A percentile compares a stretch with the other conserved stretches of the same genome.
Conservation (phyloP, 306 rosid species). For the Erythrophleum fordii region DNA sequence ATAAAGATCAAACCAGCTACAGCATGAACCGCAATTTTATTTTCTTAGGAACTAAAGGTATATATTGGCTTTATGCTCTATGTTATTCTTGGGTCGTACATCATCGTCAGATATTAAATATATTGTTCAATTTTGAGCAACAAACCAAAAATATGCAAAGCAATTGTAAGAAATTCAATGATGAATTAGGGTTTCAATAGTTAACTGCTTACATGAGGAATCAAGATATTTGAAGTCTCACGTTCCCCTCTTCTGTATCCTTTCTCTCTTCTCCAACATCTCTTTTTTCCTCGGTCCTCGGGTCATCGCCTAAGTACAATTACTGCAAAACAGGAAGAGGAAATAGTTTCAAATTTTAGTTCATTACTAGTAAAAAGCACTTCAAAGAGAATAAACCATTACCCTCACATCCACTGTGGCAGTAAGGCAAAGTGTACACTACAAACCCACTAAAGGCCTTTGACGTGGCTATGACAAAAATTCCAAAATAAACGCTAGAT, state of each 20-base stretch:
- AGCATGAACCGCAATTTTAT: not conserved
- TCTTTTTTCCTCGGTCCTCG: not conserved
- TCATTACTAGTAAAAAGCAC: not conserved
- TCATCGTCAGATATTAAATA: not conserved
- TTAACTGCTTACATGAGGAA: not conserved
- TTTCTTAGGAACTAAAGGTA: not conserved
- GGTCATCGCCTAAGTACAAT: not conserved
- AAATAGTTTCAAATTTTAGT: not conserved
- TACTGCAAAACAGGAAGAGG: not conserved
- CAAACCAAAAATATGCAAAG: not conserved
- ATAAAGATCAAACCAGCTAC: not conserved
- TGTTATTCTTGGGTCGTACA: not conserved
- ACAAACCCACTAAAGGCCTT: too few species aligned
- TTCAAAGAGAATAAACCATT: not conserved
- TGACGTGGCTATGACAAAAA: not conserved
- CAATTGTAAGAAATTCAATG: not conserved
- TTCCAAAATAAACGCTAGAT: not conserved
- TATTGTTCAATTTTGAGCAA: not conserved
- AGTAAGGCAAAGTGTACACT: not conserved
- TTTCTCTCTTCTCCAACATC: not conserved
- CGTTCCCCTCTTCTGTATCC: not conserved
- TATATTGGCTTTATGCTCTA: not conserved
- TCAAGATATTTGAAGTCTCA: not conserved
- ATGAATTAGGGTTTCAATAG: not conserved
- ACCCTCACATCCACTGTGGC: not conserved